Evolutionary conservation across 805 yeast species (phyloP).

Genomic region (Danielia oregonensis): DNA sequence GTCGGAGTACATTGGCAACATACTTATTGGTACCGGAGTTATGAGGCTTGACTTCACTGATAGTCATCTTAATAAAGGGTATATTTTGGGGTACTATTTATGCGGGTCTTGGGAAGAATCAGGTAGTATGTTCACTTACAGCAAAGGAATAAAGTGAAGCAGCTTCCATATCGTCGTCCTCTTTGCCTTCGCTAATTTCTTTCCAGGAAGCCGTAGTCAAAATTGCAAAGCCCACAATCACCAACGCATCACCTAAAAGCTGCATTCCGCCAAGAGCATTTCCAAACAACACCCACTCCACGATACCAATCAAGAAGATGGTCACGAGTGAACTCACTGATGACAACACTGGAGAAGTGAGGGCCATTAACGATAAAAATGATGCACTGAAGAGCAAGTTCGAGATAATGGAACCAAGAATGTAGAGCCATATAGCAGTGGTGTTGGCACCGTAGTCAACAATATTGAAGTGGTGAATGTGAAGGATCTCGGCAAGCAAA

Average conservation of each 20-base stretch:
- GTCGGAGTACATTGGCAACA: no score
- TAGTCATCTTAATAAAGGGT: no score
- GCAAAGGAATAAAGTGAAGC: slow-evolving; percentile 43
- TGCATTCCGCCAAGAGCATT: slow-evolving; percentile 53
- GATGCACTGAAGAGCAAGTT: slow-evolving; percentile 69
- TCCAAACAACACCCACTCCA: slow-evolving; percentile 69
- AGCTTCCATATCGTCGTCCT: slow-evolving; percentile 41
- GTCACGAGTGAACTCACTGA: slow-evolving; percentile 65
- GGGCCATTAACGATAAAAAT: slow-evolving; percentile 73
- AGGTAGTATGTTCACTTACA: slow-evolving; percentile 25
- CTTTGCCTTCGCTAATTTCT: slow-evolving; percentile 52
- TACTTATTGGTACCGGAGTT: no score
- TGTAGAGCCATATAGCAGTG: slow-evolving; percentile 39
- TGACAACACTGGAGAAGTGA: slow-evolving; percentile 81
- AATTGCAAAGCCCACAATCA: slow-evolving; percentile 64
- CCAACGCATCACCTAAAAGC: slow-evolving; percentile 63
- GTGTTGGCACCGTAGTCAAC: slow-evolving; percentile 43
- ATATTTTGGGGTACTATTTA: no score
- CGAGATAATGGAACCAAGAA: slow-evolving; percentile 52
- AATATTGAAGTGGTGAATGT: slow-evolving; percentile 55
- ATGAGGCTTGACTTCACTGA: no score
- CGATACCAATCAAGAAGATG: slow-evolving; percentile 72
- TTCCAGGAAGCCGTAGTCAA: slow-evolving; percentile 65
- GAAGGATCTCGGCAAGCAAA: slow-evolving; percentile 47
- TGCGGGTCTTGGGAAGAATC: no score